phyloP scores from a whole-genome alignment of 345 rosid species.

The Heritiera fomes region DNA sequence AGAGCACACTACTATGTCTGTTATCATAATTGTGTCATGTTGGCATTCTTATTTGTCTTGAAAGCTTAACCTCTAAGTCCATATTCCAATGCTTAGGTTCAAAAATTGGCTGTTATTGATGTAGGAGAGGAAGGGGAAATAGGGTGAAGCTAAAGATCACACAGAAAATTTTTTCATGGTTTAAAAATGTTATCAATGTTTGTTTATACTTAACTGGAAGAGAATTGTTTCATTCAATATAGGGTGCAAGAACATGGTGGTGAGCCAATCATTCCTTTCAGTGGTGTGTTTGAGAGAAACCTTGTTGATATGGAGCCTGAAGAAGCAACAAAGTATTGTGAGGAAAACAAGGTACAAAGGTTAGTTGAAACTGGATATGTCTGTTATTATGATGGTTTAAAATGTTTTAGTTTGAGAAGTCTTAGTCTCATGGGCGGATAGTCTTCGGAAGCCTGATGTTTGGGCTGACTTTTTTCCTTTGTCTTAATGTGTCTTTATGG shows the following conservation, averaged over 20 bases:
- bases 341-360: constrained; percentile 97
- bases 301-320: constrained; percentile 78
- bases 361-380: constrained; percentile 35
- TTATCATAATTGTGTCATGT: neutral
- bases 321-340: constrained; percentile 82
- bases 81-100: neutral
- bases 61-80: neutral
- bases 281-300: constrained; percentile 73
- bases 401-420: neutral
- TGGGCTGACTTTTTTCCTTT: neutral
- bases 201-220: neutral
- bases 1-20: too few relatives aligned
- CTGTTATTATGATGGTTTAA: neutral
- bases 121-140: neutral
- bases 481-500: neutral
- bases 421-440: neutral
- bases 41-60: neutral
- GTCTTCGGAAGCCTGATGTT: neutral
- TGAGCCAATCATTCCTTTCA: constrained; percentile 91
- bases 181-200: neutral
- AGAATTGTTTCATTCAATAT: constrained; percentile 22
- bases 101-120: neutral
- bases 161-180: neutral
- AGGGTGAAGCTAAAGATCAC: neutral
- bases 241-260: constrained; percentile 99